Evolutionary conservation across 164 flowering plant genomes (phyloP).

Genomic region (Aristolochia californica): DNA sequence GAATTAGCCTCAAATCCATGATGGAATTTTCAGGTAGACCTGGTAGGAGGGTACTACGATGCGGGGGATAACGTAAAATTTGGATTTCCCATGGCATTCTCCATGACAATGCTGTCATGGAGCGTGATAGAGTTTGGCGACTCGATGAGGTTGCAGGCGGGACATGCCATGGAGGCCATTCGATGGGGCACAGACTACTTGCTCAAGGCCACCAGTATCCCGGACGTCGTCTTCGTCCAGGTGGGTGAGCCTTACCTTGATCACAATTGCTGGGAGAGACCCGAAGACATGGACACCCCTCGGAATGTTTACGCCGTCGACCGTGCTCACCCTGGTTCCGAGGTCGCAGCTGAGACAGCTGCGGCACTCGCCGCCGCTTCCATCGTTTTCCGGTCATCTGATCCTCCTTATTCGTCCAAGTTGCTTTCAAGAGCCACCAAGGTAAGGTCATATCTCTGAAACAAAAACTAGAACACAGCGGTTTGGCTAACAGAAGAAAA

Average conservation of each 20-base stretch:
- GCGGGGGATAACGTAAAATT: conserved; percentile 97
- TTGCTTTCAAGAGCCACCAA: conserved; percentile 28
- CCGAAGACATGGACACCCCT: conserved; percentile 80
- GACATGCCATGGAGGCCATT: conserved; percentile 39
- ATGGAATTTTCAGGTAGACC: conserved; percentile 52
- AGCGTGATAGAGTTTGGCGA: conserved; percentile 64
- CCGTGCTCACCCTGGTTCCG: conserved; percentile 23
- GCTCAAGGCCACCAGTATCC: conserved; percentile 60
- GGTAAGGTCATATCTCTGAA: conserved; percentile 1
- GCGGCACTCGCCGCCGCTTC: conserved; percentile 44
- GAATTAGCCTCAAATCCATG: background rate
- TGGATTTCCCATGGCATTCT: conserved; percentile 93
- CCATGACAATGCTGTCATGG: conserved; percentile 88
- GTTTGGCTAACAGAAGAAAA: too few relatives aligned
- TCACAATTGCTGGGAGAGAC: conserved; percentile 69
- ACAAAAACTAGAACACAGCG: too few relatives aligned
- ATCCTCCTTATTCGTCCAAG: conserved; percentile 21
- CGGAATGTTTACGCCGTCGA: conserved; percentile 20
- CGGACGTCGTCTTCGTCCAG: conserved; percentile 37
- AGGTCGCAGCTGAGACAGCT: conserved; percentile 43
- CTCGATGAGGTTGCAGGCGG: conserved; percentile 22
- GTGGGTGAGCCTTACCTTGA: conserved; percentile 58
- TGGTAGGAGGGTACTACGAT: conserved; percentile 93
- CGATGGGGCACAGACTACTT: conserved; percentile 93
- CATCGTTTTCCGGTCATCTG: conserved; percentile 21